A percentile compares a stretch with the other conserved stretches of the same genome.
Evolutionary conservation across 2,329 filamentous ascomycete species (phyloP).

Genomic region (Thyridium curvatum): DNA sequence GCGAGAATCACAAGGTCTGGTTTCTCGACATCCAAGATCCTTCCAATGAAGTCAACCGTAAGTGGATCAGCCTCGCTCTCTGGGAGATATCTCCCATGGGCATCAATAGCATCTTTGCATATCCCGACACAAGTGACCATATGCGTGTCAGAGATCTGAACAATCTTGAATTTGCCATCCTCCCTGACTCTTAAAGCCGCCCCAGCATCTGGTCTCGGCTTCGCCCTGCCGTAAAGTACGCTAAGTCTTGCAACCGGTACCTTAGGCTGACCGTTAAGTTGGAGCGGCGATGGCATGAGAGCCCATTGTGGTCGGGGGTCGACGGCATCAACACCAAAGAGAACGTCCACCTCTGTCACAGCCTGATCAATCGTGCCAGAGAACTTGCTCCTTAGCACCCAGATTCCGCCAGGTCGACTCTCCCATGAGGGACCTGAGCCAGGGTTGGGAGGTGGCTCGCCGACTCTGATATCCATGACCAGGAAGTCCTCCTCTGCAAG

Average conservation of each 20-base stretch:
- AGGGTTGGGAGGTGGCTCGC: conserved; percentile 39
- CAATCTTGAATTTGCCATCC: conserved; percentile 67
- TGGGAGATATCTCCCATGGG: conserved; percentile 20
- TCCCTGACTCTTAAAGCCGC: conserved; percentile 48
- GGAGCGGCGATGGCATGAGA: conserved; percentile 25
- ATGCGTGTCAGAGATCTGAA: conserved; percentile 51
- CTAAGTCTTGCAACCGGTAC: conserved; percentile 27
- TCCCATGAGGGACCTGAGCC: conserved; percentile 51
- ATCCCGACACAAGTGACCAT: conserved; percentile 21
- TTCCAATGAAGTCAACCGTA: conserved; percentile 60
- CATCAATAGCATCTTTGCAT: conserved; percentile 24
- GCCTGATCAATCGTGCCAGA: conserved; percentile 21
- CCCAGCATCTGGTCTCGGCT: conserved; percentile 13
- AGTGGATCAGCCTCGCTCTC: conserved; percentile 60
- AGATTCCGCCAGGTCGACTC: conserved; percentile 55
- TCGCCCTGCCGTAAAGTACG: conserved; percentile 17
- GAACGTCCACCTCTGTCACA: conserved; percentile 60
- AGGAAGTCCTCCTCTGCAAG: conserved; percentile 53
- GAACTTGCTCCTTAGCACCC: conserved; percentile 51
- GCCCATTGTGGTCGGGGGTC: conserved; percentile 23
- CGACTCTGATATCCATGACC: conserved; percentile 56
- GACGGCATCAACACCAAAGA: conserved; percentile 47
- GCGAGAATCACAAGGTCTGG: conserved; percentile 65
- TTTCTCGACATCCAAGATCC: conserved; percentile 62
- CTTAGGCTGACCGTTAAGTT: conserved; percentile 21